A percentile compares a stretch with the other conserved stretches of the same genome.
phyloP scores from a whole-genome alignment of 306 rosid species.

The Fragaria nilgerrensis region DNA sequence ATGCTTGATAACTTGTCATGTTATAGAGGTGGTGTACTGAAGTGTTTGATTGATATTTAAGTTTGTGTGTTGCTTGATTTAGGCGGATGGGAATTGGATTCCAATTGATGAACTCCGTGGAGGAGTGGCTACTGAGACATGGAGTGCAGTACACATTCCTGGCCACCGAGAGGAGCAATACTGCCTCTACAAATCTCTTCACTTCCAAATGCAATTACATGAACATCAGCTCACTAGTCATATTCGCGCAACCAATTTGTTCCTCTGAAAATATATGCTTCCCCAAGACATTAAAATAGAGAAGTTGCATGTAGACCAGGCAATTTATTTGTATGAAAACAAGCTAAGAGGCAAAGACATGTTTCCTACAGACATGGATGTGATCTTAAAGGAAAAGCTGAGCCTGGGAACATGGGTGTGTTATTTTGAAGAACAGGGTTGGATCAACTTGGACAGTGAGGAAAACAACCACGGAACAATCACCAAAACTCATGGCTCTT shows the following conservation, averaged over 20 bases:
- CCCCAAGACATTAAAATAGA: conserved; percentile 47
- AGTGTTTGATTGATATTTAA: background rate
- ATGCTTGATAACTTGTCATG: background rate
- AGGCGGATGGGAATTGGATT: conserved; percentile 55
- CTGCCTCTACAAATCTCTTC: conserved; percentile 58
- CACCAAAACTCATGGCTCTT: conserved; percentile 42
- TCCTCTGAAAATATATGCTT: conserved; percentile 32
- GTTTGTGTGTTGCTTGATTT: background rate
- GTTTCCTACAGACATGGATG: conserved; percentile 55
- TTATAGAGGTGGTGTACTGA: background rate
- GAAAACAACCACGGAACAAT: conserved; percentile 22
- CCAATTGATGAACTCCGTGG: conserved; percentile 57
- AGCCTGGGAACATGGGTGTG: conserved; percentile 75
- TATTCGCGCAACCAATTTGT: conserved; percentile 47
- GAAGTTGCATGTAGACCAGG: conserved; percentile 46
- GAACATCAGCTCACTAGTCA: conserved; percentile 53
- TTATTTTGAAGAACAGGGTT: conserved; percentile 51
- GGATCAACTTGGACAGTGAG: conserved; percentile 32
- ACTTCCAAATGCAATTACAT: conserved; percentile 57
- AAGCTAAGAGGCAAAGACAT: conserved; percentile 46
- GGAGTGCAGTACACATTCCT: conserved; percentile 59
- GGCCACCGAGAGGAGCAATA: conserved; percentile 60
- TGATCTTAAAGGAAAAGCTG: conserved; percentile 59
- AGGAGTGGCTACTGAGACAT: conserved; percentile 70
- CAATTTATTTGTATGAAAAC: conserved; percentile 50